Conservation (phyloP, 345 rosid species). For the Tarenaya hassleriana region DNA sequence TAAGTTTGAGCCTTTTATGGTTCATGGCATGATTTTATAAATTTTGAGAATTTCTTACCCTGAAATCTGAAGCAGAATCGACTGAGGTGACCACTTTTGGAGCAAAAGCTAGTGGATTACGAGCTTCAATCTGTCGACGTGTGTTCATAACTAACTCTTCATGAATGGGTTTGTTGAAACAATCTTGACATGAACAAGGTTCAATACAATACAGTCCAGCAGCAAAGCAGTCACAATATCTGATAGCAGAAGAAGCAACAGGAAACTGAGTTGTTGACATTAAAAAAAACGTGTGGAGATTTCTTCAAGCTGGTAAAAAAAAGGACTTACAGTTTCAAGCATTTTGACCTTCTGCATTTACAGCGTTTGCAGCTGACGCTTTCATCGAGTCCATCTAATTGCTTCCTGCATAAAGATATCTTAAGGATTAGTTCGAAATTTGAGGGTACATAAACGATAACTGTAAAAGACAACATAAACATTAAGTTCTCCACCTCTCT, state of each 20-base stretch:
- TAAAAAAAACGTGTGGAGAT: neutral
- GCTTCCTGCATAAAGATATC: no score
- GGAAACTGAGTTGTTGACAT: neutral
- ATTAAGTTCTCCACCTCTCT: slow-evolving; percentile 31
- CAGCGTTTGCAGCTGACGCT: slow-evolving; percentile 64
- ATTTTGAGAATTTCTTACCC: slow-evolving; percentile 37
- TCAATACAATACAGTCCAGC: slow-evolving; percentile 94
- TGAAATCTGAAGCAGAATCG: slow-evolving; percentile 48
- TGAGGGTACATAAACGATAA: neutral
- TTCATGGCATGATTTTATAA: neutral
- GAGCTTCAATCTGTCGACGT: slow-evolving; percentile 92
- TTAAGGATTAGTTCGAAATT: neutral
- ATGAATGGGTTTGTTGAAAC: slow-evolving; percentile 90
- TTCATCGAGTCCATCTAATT: slow-evolving; percentile 19
- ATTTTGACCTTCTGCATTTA: slow-evolving; percentile 71
- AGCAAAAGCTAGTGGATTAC: slow-evolving; percentile 99
- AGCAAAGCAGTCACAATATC: slow-evolving; percentile 97
- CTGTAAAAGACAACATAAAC: neutral
- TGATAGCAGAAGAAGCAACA: slow-evolving; percentile 15
- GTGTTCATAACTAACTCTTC: slow-evolving; percentile 90
- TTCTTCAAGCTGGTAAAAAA: neutral
- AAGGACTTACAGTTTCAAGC: slow-evolving; percentile 70
- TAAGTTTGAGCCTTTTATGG: neutral
- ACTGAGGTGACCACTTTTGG: slow-evolving; percentile 80
- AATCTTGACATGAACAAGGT: slow-evolving; percentile 91